These are phyloP conservation scores for Rhizophagus clarus DNA, from an alignment of 192 early-diverging fungal genomes.

Conservation along the genomic window DNA sequence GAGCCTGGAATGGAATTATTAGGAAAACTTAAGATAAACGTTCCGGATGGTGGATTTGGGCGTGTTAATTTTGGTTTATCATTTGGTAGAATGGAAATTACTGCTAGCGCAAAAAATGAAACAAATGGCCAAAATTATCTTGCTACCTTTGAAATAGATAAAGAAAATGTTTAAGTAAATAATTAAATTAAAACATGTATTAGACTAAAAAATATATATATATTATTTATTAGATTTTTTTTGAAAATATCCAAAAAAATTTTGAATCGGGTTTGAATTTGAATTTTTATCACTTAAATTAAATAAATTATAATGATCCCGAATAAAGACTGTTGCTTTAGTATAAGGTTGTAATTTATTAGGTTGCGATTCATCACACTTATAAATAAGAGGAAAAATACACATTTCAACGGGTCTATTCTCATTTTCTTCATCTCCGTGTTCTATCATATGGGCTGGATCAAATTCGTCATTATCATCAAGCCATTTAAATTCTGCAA, in stretches of 20 bases:
- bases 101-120: slow-evolving; percentile 20
- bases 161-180: slow-evolving; percentile 56
- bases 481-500: background rate
- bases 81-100: slow-evolving; percentile 25
- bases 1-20: slow-evolving; percentile 23
- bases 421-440: background rate
- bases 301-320: no score
- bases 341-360: no score
- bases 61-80: background rate
- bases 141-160: slow-evolving; percentile 10
- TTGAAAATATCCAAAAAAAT: no score
- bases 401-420: background rate
- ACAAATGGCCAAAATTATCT: slow-evolving; percentile 22
- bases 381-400: slow-evolving; percentile 3
- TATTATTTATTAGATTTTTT: no score
- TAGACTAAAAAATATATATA: no score
- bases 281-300: no score
- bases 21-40: slow-evolving; percentile 13
- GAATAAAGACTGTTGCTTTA: no score
- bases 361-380: background rate
- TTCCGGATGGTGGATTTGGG: background rate
- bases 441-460: background rate
- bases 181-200: no score
- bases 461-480: background rate
- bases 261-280: no score